phyloP scores from a whole-genome alignment of 352 stramenopile species.

The Pythium coloratum region DNA sequence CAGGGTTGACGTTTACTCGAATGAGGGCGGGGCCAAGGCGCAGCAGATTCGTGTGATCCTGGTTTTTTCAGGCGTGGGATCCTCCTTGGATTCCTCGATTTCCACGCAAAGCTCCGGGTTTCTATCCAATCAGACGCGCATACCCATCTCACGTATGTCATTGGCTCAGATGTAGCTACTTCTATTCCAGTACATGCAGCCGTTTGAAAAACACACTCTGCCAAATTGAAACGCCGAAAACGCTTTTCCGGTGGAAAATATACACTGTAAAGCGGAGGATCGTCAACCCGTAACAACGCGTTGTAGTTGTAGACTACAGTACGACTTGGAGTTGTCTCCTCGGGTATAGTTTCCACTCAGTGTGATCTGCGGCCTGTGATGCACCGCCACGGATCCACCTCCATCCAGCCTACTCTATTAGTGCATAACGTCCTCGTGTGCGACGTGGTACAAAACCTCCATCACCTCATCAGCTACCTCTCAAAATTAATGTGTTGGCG shows the following conservation, averaged over 20 bases:
- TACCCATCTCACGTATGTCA: no score
- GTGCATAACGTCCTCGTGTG: neutral
- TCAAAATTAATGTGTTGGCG: neutral
- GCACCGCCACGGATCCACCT: no score
- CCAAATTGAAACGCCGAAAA: neutral
- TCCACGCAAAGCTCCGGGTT: neutral
- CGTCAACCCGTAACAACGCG: no score
- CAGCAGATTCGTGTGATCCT: neutral
- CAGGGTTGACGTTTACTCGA: no score
- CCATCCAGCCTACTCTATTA: neutral
- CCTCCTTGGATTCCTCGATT: neutral
- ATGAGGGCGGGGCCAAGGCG: no score
- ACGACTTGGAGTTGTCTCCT: no score
- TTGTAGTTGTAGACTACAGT: no score
- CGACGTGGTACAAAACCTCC: neutral
- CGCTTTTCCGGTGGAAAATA: neutral
- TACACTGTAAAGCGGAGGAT: neutral
- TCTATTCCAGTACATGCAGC: neutral
- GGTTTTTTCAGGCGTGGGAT: neutral
- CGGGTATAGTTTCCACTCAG: no score
- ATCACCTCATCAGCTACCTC: neutral
- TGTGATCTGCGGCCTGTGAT: no score
- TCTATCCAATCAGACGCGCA: neutral
- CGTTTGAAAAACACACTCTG: neutral
- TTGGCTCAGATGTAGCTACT: no score